Evolutionary conservation across 116 monocot species (phyloP).

Genomic region (Iris pallida): DNA sequence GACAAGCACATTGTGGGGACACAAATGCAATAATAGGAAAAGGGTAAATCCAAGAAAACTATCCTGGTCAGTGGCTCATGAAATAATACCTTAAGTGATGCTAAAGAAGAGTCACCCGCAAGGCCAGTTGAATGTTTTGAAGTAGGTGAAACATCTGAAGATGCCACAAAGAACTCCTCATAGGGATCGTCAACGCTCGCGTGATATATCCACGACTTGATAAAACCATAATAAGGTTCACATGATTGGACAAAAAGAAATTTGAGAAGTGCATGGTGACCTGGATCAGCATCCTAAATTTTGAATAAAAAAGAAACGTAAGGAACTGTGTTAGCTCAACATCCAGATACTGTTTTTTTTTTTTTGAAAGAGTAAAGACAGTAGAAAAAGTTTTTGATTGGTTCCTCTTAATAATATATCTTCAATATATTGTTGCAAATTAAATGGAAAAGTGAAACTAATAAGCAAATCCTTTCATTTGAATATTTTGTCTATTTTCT

Average conservation of each 20-base stretch:
- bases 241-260: constrained; percentile 74
- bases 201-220: constrained; percentile 86
- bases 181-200: constrained; percentile 75
- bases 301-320: background rate
- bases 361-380: too few relatives aligned
- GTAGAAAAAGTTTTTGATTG: too few relatives aligned
- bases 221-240: constrained; percentile 76
- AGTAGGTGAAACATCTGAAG: constrained; percentile 15
- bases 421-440: background rate
- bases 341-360: background rate
- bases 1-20: constrained; percentile 2
- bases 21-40: background rate
- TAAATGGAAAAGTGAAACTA: background rate
- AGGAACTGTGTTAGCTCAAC: constrained; percentile 1
- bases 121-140: constrained; percentile 8
- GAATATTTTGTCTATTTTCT: too few relatives aligned
- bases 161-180: constrained; percentile 63
- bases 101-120: constrained; percentile 19
- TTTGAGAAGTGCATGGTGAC: constrained; percentile 66
- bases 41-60: background rate
- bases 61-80: background rate
- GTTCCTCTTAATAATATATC: background rate
- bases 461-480: too few relatives aligned
- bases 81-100: constrained; percentile 52
- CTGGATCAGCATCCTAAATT: constrained; percentile 76